These are phyloP conservation scores for Solanum acaule DNA, from an alignment of 257 asterid species.

Conservation along the genomic window DNA sequence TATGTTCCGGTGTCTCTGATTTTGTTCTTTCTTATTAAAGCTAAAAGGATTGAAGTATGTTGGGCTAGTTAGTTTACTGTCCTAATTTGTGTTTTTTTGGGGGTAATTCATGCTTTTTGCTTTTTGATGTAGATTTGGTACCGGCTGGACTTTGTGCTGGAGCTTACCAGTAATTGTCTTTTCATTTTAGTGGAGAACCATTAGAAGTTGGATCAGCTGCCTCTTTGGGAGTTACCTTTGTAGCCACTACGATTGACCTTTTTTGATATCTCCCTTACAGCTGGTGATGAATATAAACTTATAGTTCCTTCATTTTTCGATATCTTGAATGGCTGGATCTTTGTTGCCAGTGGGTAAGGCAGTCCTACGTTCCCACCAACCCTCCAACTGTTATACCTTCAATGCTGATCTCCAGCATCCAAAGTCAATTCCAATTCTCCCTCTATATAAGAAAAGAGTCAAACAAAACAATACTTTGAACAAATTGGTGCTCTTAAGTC, in stretches of 20 bases:
- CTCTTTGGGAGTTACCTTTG: not conserved
- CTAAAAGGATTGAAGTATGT: not conserved
- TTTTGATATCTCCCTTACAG: not conserved
- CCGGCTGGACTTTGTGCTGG: not conserved
- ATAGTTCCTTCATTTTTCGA: not conserved
- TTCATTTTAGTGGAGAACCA: not conserved
- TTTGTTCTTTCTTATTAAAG: not conserved
- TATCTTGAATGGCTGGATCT: constrained; percentile 39
- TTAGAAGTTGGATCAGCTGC: constrained; percentile 1
- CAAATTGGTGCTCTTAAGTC: constrained; percentile 13
- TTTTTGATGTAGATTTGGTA: not conserved
- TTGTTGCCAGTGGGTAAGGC: constrained; percentile 32
- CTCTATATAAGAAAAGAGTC: not conserved
- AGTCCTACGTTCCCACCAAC: constrained; percentile 22
- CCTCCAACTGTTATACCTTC: constrained; percentile 15
- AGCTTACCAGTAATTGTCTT: not conserved
- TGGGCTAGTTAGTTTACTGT: not conserved
- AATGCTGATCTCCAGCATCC: constrained; percentile 12
- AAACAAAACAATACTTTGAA: constrained; percentile 18
- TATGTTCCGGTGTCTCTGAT: not conserved
- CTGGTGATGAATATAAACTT: not conserved
- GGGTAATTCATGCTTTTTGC: not conserved
- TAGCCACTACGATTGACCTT: not conserved
- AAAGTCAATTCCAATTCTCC: constrained; percentile 6
- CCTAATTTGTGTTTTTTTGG: not conserved